A percentile compares a stretch with the other conserved stretches of the same genome.
phyloP scores from a whole-genome alignment of 2,329 filamentous ascomycete species.

The Pyricularia pennisetigena region DNA sequence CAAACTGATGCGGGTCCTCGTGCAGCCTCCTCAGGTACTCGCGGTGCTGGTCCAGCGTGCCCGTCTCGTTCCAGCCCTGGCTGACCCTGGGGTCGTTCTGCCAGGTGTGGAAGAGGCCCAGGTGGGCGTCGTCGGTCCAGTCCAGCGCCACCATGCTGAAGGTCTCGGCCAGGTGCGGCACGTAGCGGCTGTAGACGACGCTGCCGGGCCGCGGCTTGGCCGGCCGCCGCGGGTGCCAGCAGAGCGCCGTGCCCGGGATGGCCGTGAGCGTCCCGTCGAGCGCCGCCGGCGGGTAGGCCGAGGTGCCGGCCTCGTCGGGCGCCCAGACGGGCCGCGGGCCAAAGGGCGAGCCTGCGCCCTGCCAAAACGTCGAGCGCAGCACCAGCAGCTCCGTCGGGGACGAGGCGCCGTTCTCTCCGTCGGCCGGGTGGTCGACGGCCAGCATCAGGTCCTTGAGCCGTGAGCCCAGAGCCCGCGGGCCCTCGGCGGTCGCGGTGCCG shows the following conservation, averaged over 20 bases:
- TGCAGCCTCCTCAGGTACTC: slow-evolving; percentile 61
- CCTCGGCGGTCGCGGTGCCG: not conserved
- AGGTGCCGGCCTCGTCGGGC: slow-evolving; percentile 29
- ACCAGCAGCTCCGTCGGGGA: not conserved
- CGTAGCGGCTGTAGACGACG: slow-evolving; percentile 68
- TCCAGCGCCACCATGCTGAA: slow-evolving; percentile 72
- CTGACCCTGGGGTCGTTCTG: slow-evolving; percentile 77
- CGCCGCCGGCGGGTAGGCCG: slow-evolving; percentile 34
- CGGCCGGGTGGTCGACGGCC: not conserved
- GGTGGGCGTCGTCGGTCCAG: slow-evolving; percentile 51
- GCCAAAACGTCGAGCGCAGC: slow-evolving; percentile 11
- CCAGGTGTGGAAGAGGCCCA: slow-evolving; percentile 67
- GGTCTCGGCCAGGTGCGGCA: slow-evolving; percentile 64
- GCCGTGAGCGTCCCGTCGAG: slow-evolving; percentile 35
- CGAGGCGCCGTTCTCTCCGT: not conserved
- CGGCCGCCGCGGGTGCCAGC: slow-evolving; percentile 59
- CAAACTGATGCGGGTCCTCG: slow-evolving; percentile 61
- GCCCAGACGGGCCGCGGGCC: slow-evolving; percentile 55
- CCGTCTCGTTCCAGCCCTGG: slow-evolving; percentile 71
- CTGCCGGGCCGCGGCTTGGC: slow-evolving; percentile 62
- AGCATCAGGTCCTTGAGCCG: slow-evolving; percentile 4
- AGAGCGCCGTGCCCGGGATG: slow-evolving; percentile 19
- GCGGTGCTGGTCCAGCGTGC: slow-evolving; percentile 63
- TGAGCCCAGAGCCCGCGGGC: not conserved
- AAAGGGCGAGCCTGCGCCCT: slow-evolving; percentile 44